Base-by-base conservation (phyloP, 2,329 filamentous ascomycete genomes). In the Trichoderma koningiopsis region DNA sequence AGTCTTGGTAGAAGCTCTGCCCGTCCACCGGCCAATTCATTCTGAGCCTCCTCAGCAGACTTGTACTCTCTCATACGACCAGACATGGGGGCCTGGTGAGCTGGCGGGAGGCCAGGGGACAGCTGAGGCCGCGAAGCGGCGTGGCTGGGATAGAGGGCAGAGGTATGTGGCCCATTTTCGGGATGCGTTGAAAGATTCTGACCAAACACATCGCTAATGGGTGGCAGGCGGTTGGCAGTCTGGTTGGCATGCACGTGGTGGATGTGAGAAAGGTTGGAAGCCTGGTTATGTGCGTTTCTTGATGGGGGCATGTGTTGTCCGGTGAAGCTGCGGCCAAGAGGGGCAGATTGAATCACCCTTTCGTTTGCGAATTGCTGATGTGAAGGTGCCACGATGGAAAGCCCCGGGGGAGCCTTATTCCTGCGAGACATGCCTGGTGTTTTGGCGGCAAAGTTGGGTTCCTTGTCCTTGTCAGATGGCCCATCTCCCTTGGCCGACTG, bases 291-390 rank as follows among this genome's bases (percentile, higher is more conserved):
- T 67, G 94, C 84, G 78, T 96, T 93, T 63, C 93, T 88, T 56
- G 91, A 92, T 70, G 92, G 82, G 0, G 92, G 91, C 73, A 91
- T 88, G 75, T 94, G 89, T 77, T 96, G 90, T 70, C 95, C 94
- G 8, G 96, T 97, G 78, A 99, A 99, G 47, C 93, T 96, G 78
- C 97, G 95, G 75, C 96, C 91, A 29, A 99, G 87, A 19, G 96
- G 96, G 8, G 96, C 96, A 4, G 96, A 99, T 81, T 99, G 96
- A 71, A 99, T 96, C 43, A 98, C 94, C 74, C 96, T 88, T 84
- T 99, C 96, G 76, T 94, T 90, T 74, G 94, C 93, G 77, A 98
- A 98, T 71, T 94, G 91, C 74, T 96, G 90, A 73, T 96, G 94
- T 6, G 94, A 93, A 1, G 96, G 96, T 31, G 96, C 92, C n/a